Evolutionary conservation across 2,329 filamentous ascomycete genomes (phyloP).

Genomic region (Neophaeococcomyces mojaviensis): DNA sequence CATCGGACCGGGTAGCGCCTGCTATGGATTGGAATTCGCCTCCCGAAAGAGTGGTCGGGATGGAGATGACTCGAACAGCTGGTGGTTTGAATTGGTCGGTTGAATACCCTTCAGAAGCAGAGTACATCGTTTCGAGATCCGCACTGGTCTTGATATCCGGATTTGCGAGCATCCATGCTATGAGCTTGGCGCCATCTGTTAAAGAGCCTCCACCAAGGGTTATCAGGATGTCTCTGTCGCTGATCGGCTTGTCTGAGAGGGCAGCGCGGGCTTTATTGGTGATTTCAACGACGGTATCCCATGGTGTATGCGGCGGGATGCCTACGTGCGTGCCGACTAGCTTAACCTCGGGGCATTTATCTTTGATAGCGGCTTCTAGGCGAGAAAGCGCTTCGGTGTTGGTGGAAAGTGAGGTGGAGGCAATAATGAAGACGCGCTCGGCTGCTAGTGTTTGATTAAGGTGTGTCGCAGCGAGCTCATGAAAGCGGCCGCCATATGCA

Average conservation of each 20-base stretch:
- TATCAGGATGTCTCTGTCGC: slow-evolving; percentile 41
- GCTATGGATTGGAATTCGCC: slow-evolving; percentile 37
- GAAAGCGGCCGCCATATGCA: slow-evolving; percentile 43
- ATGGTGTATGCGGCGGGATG: slow-evolving; percentile 49
- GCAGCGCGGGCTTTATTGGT: slow-evolving; percentile 31
- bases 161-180: slow-evolving; percentile 46
- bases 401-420: slow-evolving; percentile 42
- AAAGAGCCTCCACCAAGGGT: slow-evolving; percentile 50
- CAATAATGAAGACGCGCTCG: slow-evolving; percentile 44
- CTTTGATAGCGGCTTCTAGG: slow-evolving; percentile 34
- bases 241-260: slow-evolving; percentile 9
- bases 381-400: slow-evolving; percentile 40
- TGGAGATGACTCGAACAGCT: slow-evolving; percentile 30
- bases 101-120: slow-evolving; percentile 19
- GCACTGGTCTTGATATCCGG: slow-evolving; percentile 29
- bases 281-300: slow-evolving; percentile 46
- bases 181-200: slow-evolving; percentile 51
- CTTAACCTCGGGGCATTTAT: slow-evolving; percentile 24
- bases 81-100: slow-evolving; percentile 22
- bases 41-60: slow-evolving; percentile 37
- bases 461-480: slow-evolving; percentile 40
- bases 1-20: slow-evolving; percentile 25
- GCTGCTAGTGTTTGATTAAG: slow-evolving; percentile 38
- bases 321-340: slow-evolving; percentile 43
- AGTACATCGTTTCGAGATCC: slow-evolving; percentile 32